phyloP scores from a whole-genome alignment of 257 asterid genomes.

The Hygrophila difformis region DNA sequence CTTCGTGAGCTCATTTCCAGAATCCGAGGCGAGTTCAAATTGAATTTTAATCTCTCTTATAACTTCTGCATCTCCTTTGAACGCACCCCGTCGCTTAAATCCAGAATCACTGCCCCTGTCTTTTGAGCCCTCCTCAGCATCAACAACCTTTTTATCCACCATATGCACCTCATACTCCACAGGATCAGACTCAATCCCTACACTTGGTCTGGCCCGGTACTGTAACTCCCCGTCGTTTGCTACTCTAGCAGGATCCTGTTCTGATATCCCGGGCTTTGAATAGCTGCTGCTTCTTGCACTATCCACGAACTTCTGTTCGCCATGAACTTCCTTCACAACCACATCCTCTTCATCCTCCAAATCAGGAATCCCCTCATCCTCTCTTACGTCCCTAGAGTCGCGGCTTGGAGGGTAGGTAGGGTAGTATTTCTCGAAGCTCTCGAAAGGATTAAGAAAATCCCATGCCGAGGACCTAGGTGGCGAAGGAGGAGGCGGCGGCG shows the following conservation, averaged over 20 bases:
- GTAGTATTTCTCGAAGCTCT: conserved; percentile 56
- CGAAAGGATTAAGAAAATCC: conserved; percentile 92
- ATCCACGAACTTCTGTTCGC: conserved; percentile 56
- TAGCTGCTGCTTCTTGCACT: conserved; percentile 47
- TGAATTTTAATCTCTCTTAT: conserved; percentile 70
- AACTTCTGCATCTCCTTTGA: conserved; percentile 70
- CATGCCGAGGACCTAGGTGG: conserved; percentile 77
- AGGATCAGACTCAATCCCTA: conserved; percentile 46
- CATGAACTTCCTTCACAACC: conserved; percentile 83
- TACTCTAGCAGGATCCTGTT: conserved; percentile 31
- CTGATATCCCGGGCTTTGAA: conserved; percentile 38
- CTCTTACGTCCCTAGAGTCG: conserved; percentile 76
- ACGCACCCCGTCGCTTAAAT: conserved; percentile 44
- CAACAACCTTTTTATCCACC: conserved; percentile 87
- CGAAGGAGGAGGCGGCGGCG: conserved; percentile 79
- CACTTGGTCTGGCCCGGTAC: conserved; percentile 44
- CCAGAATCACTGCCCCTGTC: conserved; percentile 44
- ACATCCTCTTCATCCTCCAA: conserved; percentile 86
- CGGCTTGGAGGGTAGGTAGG: conserved; percentile 64
- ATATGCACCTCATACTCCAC: conserved; percentile 76
- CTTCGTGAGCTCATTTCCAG: conserved; percentile 61
- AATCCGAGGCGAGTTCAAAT: conserved; percentile 71
- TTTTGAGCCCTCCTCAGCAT: conserved; percentile 39
- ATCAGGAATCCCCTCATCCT: conserved; percentile 96
- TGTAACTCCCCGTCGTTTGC: conserved; percentile 39